A percentile compares a stretch with the other conserved stretches of the same genome.
phyloP scores from a whole-genome alignment of 2,329 filamentous ascomycete species.

The Metarhizium brunneum region DNA sequence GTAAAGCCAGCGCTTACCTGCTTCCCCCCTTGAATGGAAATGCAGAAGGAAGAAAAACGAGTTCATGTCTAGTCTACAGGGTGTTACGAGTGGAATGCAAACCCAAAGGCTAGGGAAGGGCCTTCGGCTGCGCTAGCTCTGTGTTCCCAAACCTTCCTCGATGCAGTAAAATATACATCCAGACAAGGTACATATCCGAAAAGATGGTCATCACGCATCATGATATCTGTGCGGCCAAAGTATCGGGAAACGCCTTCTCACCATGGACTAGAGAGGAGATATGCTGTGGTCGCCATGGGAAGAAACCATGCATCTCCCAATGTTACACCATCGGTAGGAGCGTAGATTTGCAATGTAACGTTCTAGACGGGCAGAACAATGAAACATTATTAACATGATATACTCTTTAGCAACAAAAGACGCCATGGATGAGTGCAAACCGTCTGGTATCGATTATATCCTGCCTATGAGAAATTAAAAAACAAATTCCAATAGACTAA shows the following conservation, averaged over 20 bases:
- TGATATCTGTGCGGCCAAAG: background rate
- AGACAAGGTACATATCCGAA: background rate
- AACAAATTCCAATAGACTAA: background rate
- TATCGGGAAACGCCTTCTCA: background rate
- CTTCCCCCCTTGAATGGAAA: background rate
- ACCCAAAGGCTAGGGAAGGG: background rate
- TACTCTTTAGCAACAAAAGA: background rate
- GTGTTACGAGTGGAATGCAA: background rate
- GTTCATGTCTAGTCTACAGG: background rate
- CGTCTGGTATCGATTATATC: background rate
- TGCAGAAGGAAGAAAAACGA: background rate
- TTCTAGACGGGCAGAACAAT: background rate
- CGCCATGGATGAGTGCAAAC: background rate
- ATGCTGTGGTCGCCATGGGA: too few species aligned
- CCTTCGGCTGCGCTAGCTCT: background rate
- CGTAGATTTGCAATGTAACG: background rate
- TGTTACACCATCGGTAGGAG: background rate
- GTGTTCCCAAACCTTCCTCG: background rate
- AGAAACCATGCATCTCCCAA: background rate
- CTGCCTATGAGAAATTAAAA: background rate
- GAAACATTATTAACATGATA: background rate
- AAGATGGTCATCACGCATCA: background rate
- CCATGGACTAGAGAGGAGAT: too few species aligned
- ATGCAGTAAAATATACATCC: background rate
- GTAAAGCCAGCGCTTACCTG: background rate